Evolutionary conservation across 352 stramenopile species (phyloP).

Genomic region (Globisporangium radiosum): DNA sequence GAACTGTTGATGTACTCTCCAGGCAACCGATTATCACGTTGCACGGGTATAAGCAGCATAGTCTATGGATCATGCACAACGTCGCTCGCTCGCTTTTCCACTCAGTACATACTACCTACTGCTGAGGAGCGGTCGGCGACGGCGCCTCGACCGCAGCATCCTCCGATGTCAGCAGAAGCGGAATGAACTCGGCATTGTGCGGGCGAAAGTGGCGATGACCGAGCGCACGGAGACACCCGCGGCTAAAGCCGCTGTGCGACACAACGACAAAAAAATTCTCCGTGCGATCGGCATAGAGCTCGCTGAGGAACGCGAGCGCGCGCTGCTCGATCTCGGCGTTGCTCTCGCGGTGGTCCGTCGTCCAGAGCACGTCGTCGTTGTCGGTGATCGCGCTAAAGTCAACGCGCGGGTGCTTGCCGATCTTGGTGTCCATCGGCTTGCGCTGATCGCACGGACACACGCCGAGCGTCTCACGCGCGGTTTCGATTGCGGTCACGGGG

Average conservation of each 20-base stretch:
- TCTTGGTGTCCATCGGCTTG: constrained; percentile 31
- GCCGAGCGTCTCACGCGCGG: constrained; percentile 54
- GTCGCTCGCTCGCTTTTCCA: no score
- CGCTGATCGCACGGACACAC: constrained; percentile 61
- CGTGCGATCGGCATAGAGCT: constrained; percentile 27
- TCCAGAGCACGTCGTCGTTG: constrained; percentile 54
- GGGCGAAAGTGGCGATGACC: constrained; percentile 61
- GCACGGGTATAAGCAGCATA: no score
- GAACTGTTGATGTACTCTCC: no score
- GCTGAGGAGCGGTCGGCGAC: neutral
- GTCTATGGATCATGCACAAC: no score
- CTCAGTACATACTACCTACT: neutral
- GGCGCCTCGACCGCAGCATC: neutral
- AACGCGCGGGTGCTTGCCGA: constrained; percentile 31
- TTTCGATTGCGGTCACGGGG: constrained; percentile 46
- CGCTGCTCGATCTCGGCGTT: constrained; percentile 49
- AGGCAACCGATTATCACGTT: no score
- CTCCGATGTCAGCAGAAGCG: constrained; percentile 35
- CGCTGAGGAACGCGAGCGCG: constrained; percentile 38
- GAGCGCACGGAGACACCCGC: constrained; percentile 48
- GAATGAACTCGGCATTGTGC: constrained; percentile 60
- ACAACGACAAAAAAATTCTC: constrained; percentile 49
- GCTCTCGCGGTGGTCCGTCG: constrained; percentile 46
- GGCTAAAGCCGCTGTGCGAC: constrained; percentile 63
- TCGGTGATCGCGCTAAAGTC: constrained; percentile 39